Evolutionary conservation across 345 rosid genomes (phyloP), one percentile per base, ranked within the genome.

Genomic region (Citrus sp.): DNA sequence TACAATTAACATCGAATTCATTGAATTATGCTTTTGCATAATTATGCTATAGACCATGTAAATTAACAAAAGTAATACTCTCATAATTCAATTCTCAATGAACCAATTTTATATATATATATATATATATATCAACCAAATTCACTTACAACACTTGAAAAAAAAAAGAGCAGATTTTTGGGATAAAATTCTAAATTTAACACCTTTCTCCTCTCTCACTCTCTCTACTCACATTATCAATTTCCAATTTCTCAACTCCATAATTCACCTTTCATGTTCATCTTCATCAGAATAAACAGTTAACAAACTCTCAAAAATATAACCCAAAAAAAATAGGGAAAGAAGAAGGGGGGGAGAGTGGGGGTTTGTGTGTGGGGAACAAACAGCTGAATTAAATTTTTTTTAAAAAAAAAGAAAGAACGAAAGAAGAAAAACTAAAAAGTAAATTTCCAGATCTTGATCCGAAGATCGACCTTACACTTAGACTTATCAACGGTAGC

Each of bases 381-480:
- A 59, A 77, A 73, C 71, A 42, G 38, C 30, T 25, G 72, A 62
- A 76, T 40, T 9, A 40, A 40, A 73, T 81, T 22, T 7, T n/a
- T n/a, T n/a, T n/a, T n/a, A n/a, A n/a, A 30, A 30, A 10, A 4
- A 54, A 37, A 55, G 9, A 22, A 40, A 32, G 6, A 35, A 5
- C 9, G 14, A 16, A 40, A 25, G 4, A 35, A 5, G 9, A 62
- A 21, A 13, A 30, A 71, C 82, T 73, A 90, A 78, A 90, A 90
- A 24, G 91, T 92, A 90, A 87, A 94, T 80, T 87, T 92, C 99
- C 99, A 96, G 87, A 96, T 85, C 93, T 92, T 96, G 77, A 96
- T 63, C 58, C 95, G 85, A 4, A 94, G 92, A 88, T 96, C 97
- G 63, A 88, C 98, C 89, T 87, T 87, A 81, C 99, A 96, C 80